Conservation (phyloP, 2,329 filamentous ascomycete genomes). For the Pseudomassariella vexata region DNA sequence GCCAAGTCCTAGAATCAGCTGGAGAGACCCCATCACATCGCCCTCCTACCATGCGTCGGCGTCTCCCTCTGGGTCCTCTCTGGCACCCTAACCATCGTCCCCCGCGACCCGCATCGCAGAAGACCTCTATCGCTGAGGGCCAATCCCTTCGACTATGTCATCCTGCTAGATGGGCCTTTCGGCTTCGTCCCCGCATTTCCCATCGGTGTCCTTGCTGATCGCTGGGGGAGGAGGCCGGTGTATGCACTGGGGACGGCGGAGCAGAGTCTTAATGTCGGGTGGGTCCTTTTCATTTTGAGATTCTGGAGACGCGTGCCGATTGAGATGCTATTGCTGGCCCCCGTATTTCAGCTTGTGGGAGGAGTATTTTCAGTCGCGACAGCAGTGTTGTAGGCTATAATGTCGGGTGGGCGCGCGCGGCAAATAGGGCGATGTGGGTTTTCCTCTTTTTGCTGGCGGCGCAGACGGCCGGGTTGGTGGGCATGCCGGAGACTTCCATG, state of each 20-base stretch:
- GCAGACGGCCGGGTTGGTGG: constrained; percentile 10
- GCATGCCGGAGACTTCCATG: constrained; percentile 7
- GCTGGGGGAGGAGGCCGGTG: constrained; percentile 9
- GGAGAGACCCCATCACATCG: constrained; percentile 3
- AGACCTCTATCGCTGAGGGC: constrained; percentile 7
- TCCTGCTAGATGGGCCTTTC: constrained; percentile 7
- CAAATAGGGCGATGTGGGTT: constrained; percentile 10
- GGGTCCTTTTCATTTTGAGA: constrained; percentile 5
- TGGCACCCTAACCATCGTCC: constrained; percentile 5
- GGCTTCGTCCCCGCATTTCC: constrained; percentile 11
- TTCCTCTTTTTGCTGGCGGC: constrained; percentile 12
- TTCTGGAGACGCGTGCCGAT: constrained; percentile 4
- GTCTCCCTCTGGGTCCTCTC: constrained; percentile 8
- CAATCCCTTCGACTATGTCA: constrained; percentile 8
- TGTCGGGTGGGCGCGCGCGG: constrained; percentile 6
- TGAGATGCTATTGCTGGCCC: constrained; percentile 6
- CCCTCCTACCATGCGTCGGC: constrained; percentile 5
- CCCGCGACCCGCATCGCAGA: no score
- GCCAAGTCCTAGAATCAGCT: no score
- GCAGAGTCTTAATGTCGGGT: constrained; percentile 4
- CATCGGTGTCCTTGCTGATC: constrained; percentile 12
- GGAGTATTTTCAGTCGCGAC: constrained; percentile 6
- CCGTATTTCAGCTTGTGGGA: constrained; percentile 6
- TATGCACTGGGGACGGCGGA: constrained; percentile 8
- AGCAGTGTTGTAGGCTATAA: constrained; percentile 7